These are phyloP conservation scores for Jatropha curcas DNA, from an alignment of 345 rosid genomes.

Conservation along the genomic window DNA sequence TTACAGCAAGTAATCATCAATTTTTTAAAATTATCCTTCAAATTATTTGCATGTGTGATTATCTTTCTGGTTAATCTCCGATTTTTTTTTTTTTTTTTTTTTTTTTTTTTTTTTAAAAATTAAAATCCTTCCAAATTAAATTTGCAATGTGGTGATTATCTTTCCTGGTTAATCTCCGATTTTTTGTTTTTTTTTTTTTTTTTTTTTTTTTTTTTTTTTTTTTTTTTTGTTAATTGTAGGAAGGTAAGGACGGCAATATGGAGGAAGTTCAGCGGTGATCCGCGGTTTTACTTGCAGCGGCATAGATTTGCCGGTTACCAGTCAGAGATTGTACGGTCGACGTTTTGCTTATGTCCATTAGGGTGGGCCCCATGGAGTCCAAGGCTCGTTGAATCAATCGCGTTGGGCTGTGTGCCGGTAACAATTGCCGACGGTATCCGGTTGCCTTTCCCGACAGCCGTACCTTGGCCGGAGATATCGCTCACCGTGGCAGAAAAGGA, in stretches of 20 bases:
- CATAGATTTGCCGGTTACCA: slow-evolving; percentile 79
- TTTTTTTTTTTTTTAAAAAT: too few relatives aligned
- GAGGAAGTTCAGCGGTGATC: slow-evolving; percentile 63
- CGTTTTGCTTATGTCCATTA: slow-evolving; percentile 83
- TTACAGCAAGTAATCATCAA: slow-evolving; percentile 78
- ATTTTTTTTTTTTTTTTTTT: too few relatives aligned
- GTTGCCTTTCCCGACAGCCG: slow-evolving; percentile 62
- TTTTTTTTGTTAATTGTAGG: slow-evolving; percentile 32
- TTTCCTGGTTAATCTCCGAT: background rate
- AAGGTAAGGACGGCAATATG: slow-evolving; percentile 84
- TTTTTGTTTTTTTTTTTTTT: background rate
- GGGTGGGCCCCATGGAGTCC: slow-evolving; percentile 99
- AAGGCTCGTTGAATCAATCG: slow-evolving; percentile 81
- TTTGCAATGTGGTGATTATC: background rate
- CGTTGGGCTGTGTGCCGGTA: slow-evolving; percentile 89
- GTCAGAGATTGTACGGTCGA: slow-evolving; percentile 74
- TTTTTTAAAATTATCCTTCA: background rate
- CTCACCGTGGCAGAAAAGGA: slow-evolving; percentile 82
- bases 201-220: background rate
- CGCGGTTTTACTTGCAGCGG: slow-evolving; percentile 72
- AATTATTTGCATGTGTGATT: background rate
- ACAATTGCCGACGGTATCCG: slow-evolving; percentile 84
- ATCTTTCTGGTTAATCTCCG: background rate
- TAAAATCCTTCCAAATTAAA: too few relatives aligned
- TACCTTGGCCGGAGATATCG: slow-evolving; percentile 79